Conservation (phyloP, 768 basidiomycete genomes). For the Ephemerocybe angulata region DNA sequence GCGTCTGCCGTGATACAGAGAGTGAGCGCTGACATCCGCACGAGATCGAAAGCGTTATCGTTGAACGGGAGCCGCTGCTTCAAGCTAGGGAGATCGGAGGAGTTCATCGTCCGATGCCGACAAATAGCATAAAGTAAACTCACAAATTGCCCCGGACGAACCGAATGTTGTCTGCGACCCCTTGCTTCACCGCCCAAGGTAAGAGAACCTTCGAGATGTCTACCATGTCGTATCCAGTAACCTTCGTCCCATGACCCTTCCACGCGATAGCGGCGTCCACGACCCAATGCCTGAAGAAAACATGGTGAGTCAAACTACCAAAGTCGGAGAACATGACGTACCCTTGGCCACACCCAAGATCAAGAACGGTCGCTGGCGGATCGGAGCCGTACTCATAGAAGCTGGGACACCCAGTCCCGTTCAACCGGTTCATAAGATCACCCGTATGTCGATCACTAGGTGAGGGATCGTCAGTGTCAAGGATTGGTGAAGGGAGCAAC, state of each 20-base stretch:
- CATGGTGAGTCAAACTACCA: neutral
- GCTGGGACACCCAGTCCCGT: slow-evolving; percentile 47
- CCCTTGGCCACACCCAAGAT: slow-evolving; percentile 73
- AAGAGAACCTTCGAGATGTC: slow-evolving; percentile 32
- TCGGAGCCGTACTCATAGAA: slow-evolving; percentile 50
- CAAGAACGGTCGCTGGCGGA: slow-evolving; percentile 54
- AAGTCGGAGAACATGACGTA: slow-evolving; percentile 12
- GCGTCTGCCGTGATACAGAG: slow-evolving; percentile 53
- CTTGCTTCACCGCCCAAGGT: slow-evolving; percentile 31
- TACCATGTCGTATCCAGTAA: slow-evolving; percentile 66
- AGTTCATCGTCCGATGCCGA: no score
- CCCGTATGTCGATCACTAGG: slow-evolving; percentile 57
- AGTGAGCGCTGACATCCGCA: slow-evolving; percentile 67
- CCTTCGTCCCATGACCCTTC: slow-evolving; percentile 46
- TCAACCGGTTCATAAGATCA: slow-evolving; percentile 52
- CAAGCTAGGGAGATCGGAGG: slow-evolving; percentile 34
- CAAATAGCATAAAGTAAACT: slow-evolving; percentile 26
- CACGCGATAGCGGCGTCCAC: slow-evolving; percentile 58
- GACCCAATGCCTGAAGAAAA: slow-evolving; percentile 48
- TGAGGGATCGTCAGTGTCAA: no score
- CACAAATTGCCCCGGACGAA: slow-evolving; percentile 67
- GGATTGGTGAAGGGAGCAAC: no score
- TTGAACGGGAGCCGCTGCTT: slow-evolving; percentile 58
- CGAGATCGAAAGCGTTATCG: slow-evolving; percentile 59
- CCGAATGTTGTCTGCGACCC: slow-evolving; percentile 38